A percentile compares a stretch with the other conserved stretches of the same genome.
Conservation (phyloP, 2,329 filamentous ascomycete species). For the Paraconiothyrium brasiliense region DNA sequence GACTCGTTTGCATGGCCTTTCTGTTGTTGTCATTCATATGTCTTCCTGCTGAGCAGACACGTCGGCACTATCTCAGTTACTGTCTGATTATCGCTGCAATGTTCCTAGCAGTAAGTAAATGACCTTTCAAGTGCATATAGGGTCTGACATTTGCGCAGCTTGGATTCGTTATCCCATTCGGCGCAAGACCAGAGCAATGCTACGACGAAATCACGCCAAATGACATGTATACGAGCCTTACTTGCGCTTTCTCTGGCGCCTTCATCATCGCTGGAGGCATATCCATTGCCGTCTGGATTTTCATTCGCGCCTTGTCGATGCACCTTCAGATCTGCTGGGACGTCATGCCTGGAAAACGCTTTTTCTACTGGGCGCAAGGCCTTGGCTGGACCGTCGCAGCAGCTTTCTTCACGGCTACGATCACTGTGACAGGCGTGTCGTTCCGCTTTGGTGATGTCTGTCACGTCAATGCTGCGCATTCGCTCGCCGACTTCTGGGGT, state of each 20-base stretch:
- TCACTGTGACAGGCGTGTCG: constrained; percentile 89
- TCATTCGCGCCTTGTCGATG: constrained; percentile 87
- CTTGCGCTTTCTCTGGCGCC: constrained; percentile 88
- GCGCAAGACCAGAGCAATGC: constrained; percentile 80
- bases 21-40: constrained; percentile 81
- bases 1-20: constrained; percentile 76
- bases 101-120: constrained; percentile 76
- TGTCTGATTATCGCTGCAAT: constrained; percentile 80
- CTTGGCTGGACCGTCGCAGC: constrained; percentile 86
- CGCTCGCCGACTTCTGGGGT: constrained; percentile 87
- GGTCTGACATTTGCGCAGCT: constrained; percentile 63
- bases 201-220: constrained; percentile 91
- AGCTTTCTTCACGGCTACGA: constrained; percentile 76
- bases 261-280: constrained; percentile 88
- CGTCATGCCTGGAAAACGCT: constrained; percentile 83
- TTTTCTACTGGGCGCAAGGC: constrained; percentile 85
- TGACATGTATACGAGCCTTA: constrained; percentile 82
- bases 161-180: constrained; percentile 89
- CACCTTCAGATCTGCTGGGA: constrained; percentile 99
- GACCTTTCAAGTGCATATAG: background rate
- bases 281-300: constrained; percentile 86
- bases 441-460: constrained; percentile 92
- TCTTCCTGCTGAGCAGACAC: constrained; percentile 86
- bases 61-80: constrained; percentile 91
- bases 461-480: constrained; percentile 91